Evolutionary conservation across 208 protist genomes (phyloP), one percentile per base, ranked within the genome.

Genomic region (Giardia duodenalis): DNA sequence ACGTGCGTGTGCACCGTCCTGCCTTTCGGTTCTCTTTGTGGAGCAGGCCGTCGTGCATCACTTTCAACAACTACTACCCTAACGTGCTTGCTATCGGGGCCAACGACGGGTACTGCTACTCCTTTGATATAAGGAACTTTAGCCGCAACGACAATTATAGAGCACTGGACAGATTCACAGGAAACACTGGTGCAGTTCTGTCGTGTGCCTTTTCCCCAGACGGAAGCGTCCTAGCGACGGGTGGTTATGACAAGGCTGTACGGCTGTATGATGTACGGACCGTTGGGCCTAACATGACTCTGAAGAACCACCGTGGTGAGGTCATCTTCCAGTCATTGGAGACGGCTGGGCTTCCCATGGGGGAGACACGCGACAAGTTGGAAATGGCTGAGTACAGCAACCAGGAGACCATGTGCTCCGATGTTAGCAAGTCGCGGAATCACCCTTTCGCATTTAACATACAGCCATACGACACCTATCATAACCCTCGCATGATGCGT

Each of bases 211-310:
- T 4, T 44, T 89, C 86, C 4, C 86, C 86, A 45, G 86, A 89
- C 44, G 86, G 86, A 19, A 89, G 39, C 4, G 19, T 45, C 3
- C 44, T 89, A 45, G 86, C 86, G 19, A 4, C 42, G 3, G 86
- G 86, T n/a, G 4, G 19, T 42, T 45, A 89, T 44, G 86, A 89
- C 19, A 4, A 44, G 3, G 42, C 86, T 10, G 44, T 89, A 45
- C 86, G 42, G 22, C 86, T 89, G 3, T 89, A 89, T 89, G 44
- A 89, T 4, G 86, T 89, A 42, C 86, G 42, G 10, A 89, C 86
- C 4, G 42, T 89, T 4, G 57, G 57, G 10, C 57, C 57, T 39
- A 10, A 30, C 30, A 76, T 30, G 30, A 76, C 57, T 30, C 30
- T 76, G 57, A 76, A 76, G 57, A 19, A 4, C 39, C 4, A 42